Evolutionary conservation across 768 basidiomycete species (phyloP).

Genomic region (Artomyces pyxidatus): DNA sequence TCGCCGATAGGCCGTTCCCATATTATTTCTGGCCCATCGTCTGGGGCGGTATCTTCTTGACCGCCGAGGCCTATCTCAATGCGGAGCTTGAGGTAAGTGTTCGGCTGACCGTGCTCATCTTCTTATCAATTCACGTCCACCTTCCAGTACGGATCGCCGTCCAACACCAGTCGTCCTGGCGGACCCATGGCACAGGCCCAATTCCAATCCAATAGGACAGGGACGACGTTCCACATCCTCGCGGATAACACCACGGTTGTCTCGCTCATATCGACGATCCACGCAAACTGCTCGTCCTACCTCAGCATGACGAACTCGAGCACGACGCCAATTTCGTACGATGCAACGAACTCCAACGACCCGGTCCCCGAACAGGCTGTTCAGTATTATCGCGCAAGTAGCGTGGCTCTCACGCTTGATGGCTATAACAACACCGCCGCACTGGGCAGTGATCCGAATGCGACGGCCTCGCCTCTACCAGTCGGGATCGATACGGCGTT

Average conservation of each 20-base stretch:
- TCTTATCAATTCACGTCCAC: not conserved
- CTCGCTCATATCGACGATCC: slow-evolving; percentile 24
- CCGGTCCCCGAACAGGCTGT: slow-evolving; percentile 21
- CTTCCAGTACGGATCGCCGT: slow-evolving; percentile 27
- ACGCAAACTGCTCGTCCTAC: slow-evolving; percentile 20
- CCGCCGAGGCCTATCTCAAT: not conserved
- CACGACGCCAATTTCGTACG: slow-evolving; percentile 8
- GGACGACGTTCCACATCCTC: slow-evolving; percentile 27
- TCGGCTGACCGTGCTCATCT: no score
- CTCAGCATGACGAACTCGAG: slow-evolving; percentile 10
- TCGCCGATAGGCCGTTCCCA: slow-evolving; percentile 16
- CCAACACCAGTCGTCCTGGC: slow-evolving; percentile 29
- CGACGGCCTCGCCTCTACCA: slow-evolving; percentile 43
- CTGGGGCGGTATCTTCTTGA: slow-evolving; percentile 7
- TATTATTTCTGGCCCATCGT: slow-evolving; percentile 23
- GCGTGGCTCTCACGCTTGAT: slow-evolving; percentile 18
- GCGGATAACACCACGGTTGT: slow-evolving; percentile 27
- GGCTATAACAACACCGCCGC: slow-evolving; percentile 22
- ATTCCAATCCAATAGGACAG: slow-evolving; percentile 22
- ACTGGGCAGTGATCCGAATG: slow-evolving; percentile 26
- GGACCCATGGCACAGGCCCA: slow-evolving; percentile 22
- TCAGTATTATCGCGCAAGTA: slow-evolving; percentile 22
- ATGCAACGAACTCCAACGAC: slow-evolving; percentile 6
- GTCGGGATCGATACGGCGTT: slow-evolving; percentile 39
- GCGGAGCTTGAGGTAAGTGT: not conserved